Evolutionary conservation across 441 rosid species (phyloP), one percentile per base, ranked within the genome.

Genomic region (Euphorbia schlechtendalii): DNA sequence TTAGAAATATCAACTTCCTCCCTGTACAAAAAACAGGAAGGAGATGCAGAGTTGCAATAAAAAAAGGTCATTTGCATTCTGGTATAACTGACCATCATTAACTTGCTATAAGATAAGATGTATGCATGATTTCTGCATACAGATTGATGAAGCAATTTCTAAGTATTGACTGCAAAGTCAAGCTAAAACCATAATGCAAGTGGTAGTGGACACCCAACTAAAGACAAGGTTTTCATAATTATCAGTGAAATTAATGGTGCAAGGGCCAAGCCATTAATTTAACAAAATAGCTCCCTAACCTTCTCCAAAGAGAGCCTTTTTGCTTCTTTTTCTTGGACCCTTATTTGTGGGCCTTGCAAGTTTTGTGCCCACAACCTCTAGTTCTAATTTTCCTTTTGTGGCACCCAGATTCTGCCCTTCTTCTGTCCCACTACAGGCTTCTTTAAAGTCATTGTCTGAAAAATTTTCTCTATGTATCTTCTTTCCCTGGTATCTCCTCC

Each of bases 381-480:
- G 58, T 68, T 78, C 84, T 48, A 78, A 63, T 68, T 79, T 78
- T 63, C 81, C 90, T 76, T 75, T 77, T 64, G 27, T 54, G 65
- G 67, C 67, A 48, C 74, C 74, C 68, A 79, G 53, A 32, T 79
- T 84, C 68, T 77, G 73, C 69, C 86, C 88, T 81, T 86, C 90
- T 76, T 86, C 92, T 62, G 86, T 87, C 72, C 87, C 96, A 57
- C 90, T 90, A 76, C 96, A 88, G 49, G 96, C 94, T 83, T 86
- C 98, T 64, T 82, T 82, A 63, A 83, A 83, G 65, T 84, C 97
- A 78, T 86, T 73, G 65, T 76, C 80, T 71, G 73, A 72, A 51
- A 70, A 78, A 69, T 83, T 89, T 63, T 71, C 73, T 54, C 72
- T 71, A 69, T 74, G 86, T 63, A 67, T 66, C 75, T 79, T 86